Percentiles rank a stretch among this genome's conserved stretches.
Conservation (phyloP, 1,284 basidiomycete genomes). For the Dichomitus squalens region DNA sequence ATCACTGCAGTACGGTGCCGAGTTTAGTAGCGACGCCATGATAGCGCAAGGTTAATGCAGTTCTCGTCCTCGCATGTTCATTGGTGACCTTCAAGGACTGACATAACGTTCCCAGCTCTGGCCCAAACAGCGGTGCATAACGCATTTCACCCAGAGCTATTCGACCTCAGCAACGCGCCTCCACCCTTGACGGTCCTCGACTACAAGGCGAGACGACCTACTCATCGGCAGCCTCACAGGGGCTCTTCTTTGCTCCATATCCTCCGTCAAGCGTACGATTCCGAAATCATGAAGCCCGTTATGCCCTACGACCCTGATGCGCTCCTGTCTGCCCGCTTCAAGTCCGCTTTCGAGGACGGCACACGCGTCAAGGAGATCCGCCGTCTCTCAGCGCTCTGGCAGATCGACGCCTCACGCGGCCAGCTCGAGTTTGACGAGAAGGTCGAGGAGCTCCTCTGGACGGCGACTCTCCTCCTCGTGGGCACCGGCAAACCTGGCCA, state of each 20-base stretch:
- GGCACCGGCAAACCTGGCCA: conserved; percentile 53
- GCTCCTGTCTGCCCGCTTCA: conserved; percentile 39
- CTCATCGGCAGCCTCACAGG: conserved; percentile 24
- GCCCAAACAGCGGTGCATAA: conserved; percentile 56
- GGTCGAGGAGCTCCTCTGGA: conserved; percentile 57
- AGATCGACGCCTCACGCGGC: conserved; percentile 41
- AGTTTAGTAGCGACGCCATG: conserved; percentile 58
- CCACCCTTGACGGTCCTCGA: background rate
- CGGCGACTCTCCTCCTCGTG: conserved; percentile 53
- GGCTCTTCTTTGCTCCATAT: conserved; percentile 50
- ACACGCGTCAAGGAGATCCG: conserved; percentile 46
- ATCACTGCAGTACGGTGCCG: conserved; percentile 52
- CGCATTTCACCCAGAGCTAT: conserved; percentile 37
- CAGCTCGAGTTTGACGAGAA: conserved; percentile 45
- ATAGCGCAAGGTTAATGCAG: conserved; percentile 50
- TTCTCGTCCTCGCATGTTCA: too few species aligned
- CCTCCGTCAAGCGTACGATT: conserved; percentile 55
- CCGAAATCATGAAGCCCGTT: conserved; percentile 50
- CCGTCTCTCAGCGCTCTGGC: conserved; percentile 51
- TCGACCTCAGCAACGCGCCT: conserved; percentile 27
- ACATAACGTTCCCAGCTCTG: conserved; percentile 39
- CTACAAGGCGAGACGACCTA: background rate
- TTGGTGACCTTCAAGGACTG: background rate
- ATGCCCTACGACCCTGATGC: conserved; percentile 54
- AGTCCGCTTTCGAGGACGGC: conserved; percentile 39